A percentile compares a stretch with the other conserved stretches of the same genome.
Evolutionary conservation across 805 yeast species (phyloP).

Genomic region (Candida suzukii): DNA sequence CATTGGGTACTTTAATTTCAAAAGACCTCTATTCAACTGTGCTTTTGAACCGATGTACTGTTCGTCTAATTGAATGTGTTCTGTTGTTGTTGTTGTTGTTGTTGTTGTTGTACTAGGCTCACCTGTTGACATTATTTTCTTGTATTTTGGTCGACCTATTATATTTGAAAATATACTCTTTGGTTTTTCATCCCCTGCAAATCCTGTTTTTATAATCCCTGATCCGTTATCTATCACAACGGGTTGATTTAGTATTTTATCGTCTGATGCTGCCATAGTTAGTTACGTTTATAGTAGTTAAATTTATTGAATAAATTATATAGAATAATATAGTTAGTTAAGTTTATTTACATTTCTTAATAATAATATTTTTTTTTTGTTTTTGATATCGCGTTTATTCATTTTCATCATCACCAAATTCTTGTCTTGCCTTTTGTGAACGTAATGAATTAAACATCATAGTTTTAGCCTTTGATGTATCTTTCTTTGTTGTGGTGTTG

Average conservation of each 20-base stretch:
- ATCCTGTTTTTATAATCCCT: slow-evolving; percentile 79
- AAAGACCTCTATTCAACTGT: slow-evolving; percentile 69
- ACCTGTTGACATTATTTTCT: slow-evolving; percentile 64
- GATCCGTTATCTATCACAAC: slow-evolving; percentile 81
- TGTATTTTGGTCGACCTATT: slow-evolving; percentile 79
- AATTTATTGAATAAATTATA: too few relatives aligned
- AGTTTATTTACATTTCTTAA: not conserved
- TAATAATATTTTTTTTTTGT: not conserved
- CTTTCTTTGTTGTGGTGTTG: slow-evolving; percentile 5
- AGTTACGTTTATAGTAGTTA: too few relatives aligned
- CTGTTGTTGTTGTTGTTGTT: not conserved
- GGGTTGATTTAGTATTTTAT: slow-evolving; percentile 52
- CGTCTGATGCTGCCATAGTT: too few relatives aligned
- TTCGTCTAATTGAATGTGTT: slow-evolving; percentile 25
- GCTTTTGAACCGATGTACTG: slow-evolving; percentile 72
- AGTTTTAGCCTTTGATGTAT: slow-evolving; percentile 17
- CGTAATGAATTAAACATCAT: slow-evolving; percentile 18
- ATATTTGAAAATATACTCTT: slow-evolving; percentile 53
- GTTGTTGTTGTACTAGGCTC: slow-evolving; percentile 31
- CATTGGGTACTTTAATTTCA: slow-evolving; percentile 65
- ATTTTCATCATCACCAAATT: slow-evolving; percentile 10
- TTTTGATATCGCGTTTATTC: not conserved
- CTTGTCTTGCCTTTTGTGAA: slow-evolving; percentile 14
- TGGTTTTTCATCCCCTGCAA: slow-evolving; percentile 89
- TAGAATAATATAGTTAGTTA: not conserved